Base-by-base conservation (phyloP, 1,284 basidiomycete species). In the Omphalotus olearius region DNA sequence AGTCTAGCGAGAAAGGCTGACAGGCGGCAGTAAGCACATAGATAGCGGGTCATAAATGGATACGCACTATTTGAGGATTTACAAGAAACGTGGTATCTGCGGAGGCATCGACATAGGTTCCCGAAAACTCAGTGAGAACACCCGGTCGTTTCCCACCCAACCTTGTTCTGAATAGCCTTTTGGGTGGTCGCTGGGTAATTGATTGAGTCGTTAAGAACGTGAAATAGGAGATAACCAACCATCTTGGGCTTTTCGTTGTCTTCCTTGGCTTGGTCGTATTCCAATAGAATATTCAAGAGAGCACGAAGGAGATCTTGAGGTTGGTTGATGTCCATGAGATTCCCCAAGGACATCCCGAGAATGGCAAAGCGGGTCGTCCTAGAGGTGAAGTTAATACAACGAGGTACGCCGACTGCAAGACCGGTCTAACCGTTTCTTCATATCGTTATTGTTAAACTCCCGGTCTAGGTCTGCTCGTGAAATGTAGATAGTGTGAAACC, bases 401-500 rank as follows among this genome's bases (percentile, higher is more conserved):
- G 45, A 23, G 7, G 38, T 6, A 16, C 17, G 30, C 25, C 14
- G 45, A 50, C 17, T 45, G 28, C 14, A 18, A 13, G 20, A 23
- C 66, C 23, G 23, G 23, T 23, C 80, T 50, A 57, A 91, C 89
- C 88, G 78, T 67, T 83, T 86, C 71, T 80, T 83, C 84, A 91
- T 91, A 18, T 77, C 80, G 18, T 62, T 66, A 60, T 90, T 90
- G 59, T 77, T 82, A 64, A 92, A 92, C 43, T 78, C 79, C 40
- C 74, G 78, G 54, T 90, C 85, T 9, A 93, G 76, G 49, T 92
- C 91, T 14, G 71, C 62, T 47, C 80, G 78, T 41, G 85, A 82
- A 58, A 93, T 79, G 61, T 88, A 75, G 56, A 93, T 85, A 3
- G 91, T 93, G 63, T 92, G 88, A 62, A 93, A 91, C 91, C 91